Conservation (phyloP, 495 filamentous ascomycete species). For the Xylaria scruposa region DNA sequence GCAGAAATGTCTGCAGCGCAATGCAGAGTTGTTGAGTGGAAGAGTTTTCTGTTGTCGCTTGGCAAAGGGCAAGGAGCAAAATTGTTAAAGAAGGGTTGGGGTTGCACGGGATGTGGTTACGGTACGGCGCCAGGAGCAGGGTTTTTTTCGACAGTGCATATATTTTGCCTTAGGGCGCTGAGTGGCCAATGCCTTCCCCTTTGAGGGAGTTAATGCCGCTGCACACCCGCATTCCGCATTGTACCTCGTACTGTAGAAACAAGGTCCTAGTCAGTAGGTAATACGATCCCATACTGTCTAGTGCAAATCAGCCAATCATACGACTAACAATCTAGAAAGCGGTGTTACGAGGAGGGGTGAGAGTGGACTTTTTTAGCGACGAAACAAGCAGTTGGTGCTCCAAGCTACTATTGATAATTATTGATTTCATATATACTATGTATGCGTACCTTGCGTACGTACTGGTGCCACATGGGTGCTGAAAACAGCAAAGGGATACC, state of each 20-base stretch:
- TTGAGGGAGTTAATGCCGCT: constrained; percentile 2
- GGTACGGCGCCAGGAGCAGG: neutral
- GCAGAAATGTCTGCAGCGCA: constrained; percentile 10
- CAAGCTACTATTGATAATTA: neutral
- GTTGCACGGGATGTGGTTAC: constrained; percentile 3
- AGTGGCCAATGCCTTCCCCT: constrained; percentile 14
- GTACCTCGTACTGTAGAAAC: no score
- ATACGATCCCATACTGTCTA: neutral
- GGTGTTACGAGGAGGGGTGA: neutral
- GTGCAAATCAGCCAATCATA: neutral
- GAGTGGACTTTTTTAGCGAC: neutral
- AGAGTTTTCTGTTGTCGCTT: constrained; percentile 6
- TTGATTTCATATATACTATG: no score
- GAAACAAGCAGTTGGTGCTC: neutral
- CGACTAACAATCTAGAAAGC: neutral
- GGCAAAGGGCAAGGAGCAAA: constrained; percentile 9
- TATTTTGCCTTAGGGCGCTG: neutral
- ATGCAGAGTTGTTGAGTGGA: constrained; percentile 8
- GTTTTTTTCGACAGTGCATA: neutral
- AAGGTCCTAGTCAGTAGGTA: neutral
- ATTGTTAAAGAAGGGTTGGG: constrained; percentile 18
- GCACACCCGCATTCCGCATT: neutral
- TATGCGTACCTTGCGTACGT: no score
- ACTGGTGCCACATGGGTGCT: no score
- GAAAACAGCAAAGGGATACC: no score